These are phyloP conservation scores for Ascomycota sp. DNA, from an alignment of 2,329 filamentous ascomycete species.

Conservation along the genomic window DNA sequence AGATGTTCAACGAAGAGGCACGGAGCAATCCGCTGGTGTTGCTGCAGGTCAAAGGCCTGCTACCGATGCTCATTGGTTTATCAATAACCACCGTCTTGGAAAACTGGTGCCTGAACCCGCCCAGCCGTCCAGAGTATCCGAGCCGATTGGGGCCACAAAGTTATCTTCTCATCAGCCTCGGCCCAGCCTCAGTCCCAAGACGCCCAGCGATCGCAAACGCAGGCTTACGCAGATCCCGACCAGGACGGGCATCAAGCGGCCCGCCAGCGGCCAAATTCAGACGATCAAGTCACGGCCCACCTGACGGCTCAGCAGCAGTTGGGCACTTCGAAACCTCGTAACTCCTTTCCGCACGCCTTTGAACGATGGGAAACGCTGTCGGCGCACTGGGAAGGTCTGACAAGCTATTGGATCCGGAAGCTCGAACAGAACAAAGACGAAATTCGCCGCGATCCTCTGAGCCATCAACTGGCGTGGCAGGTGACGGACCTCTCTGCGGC, in stretches of 20 bases:
- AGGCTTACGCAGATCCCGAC: slow-evolving; percentile 2
- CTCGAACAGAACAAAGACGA: slow-evolving; percentile 81
- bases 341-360: slow-evolving; percentile 86
- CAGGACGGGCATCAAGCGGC: slow-evolving; percentile 2
- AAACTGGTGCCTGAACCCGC: slow-evolving; percentile 8
- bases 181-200: slow-evolving; percentile 1
- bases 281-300: slow-evolving; percentile 4
- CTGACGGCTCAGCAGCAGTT: slow-evolving; percentile 4
- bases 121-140: slow-evolving; percentile 4
- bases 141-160: slow-evolving; percentile 3
- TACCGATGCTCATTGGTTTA: slow-evolving; percentile 10
- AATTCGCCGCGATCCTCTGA: slow-evolving; percentile 61
- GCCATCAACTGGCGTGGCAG: slow-evolving; percentile 75
- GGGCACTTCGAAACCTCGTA: slow-evolving; percentile 24
- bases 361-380: slow-evolving; percentile 94
- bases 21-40: slow-evolving; percentile 33
- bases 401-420: slow-evolving; percentile 89
- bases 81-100: slow-evolving; percentile 13
- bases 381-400: slow-evolving; percentile 94
- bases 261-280: slow-evolving; percentile 3
- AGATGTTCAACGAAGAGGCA: slow-evolving; percentile 33
- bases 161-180: slow-evolving; percentile 4
- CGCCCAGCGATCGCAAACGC: slow-evolving; percentile 1
- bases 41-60: slow-evolving; percentile 15
- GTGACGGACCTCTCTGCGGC: slow-evolving; percentile 95